These are phyloP conservation scores for Drechslerella coelobrocha DNA, from an alignment of 2,329 filamentous ascomycete genomes.

Conservation along the genomic window DNA sequence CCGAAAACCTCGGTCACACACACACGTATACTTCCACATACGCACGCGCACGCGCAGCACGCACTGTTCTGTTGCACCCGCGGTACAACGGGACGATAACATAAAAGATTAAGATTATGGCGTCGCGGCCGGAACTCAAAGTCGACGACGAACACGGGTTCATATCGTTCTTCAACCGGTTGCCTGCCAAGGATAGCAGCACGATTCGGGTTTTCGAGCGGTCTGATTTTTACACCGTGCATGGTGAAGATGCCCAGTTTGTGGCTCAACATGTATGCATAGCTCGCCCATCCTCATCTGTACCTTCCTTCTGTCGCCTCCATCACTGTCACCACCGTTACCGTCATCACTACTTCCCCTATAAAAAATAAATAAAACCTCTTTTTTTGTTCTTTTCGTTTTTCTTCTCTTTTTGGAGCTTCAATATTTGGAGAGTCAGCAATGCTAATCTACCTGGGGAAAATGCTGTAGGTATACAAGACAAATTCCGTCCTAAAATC, in stretches of 20 bases:
- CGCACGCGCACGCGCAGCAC: background rate
- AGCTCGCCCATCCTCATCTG: background rate
- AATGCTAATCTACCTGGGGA: background rate
- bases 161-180: conserved; percentile 92
- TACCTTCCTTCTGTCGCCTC: conserved; percentile 5
- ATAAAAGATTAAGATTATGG: conserved; percentile 63
- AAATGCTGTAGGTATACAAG: conserved; percentile 77
- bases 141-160: conserved; percentile 95
- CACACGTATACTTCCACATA: background rate
- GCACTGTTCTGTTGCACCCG: background rate
- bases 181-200: conserved; percentile 73
- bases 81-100: background rate
- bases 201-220: conserved; percentile 92
- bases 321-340: background rate
- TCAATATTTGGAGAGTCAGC: too few relatives aligned
- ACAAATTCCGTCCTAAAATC: conserved; percentile 94
- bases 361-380: background rate
- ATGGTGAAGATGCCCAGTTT: conserved; percentile 82
- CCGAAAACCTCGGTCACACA: background rate
- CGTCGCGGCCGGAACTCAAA: conserved; percentile 75
- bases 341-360: too few relatives aligned
- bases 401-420: too few relatives aligned
- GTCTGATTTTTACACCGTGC: conserved; percentile 94
- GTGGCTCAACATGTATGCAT: conserved; percentile 74
- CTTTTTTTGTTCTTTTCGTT: too few relatives aligned